These are phyloP conservation scores for Komagataella populi DNA, from an alignment of 805 yeast species.

Conservation along the genomic window DNA sequence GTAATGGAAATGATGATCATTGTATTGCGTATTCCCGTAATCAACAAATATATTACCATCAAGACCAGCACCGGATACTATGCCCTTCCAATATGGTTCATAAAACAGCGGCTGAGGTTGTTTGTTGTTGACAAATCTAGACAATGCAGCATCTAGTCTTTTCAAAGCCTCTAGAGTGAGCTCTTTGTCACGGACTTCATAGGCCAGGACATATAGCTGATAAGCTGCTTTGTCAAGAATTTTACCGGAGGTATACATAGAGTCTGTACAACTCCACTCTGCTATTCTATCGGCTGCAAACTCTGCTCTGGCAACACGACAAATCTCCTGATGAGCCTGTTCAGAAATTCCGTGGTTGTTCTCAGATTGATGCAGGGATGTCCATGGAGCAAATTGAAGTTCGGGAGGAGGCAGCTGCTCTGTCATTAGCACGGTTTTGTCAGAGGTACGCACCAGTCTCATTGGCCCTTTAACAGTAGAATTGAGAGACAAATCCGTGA, in stretches of 20 bases:
- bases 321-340: slow-evolving; percentile 26
- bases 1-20: slow-evolving; percentile 69
- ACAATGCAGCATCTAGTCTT: slow-evolving; percentile 48
- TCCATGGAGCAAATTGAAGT: slow-evolving; percentile 45
- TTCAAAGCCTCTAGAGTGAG: slow-evolving; percentile 40
- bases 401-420: slow-evolving; percentile 13
- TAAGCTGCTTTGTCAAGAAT: slow-evolving; percentile 78
- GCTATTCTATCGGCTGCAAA: slow-evolving; percentile 35
- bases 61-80: slow-evolving; percentile 52
- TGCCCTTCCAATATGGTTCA: slow-evolving; percentile 64
- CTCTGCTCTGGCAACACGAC: slow-evolving; percentile 37
- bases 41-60: slow-evolving; percentile 40
- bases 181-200: slow-evolving; percentile 40
- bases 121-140: slow-evolving; percentile 47
- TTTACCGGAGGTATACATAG: slow-evolving; percentile 84
- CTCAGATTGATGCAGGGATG: slow-evolving; percentile 19
- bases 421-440: slow-evolving; percentile 10
- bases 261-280: slow-evolving; percentile 51
- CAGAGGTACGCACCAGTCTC: slow-evolving; percentile 22
- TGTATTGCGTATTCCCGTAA: slow-evolving; percentile 58
- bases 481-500: slow-evolving; percentile 22
- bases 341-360: slow-evolving; percentile 21
- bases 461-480: slow-evolving; percentile 43
- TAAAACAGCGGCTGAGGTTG: slow-evolving; percentile 63
- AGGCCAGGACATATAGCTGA: slow-evolving; percentile 57